phyloP scores from a whole-genome alignment of 2,329 filamentous ascomycete species.

The Ceratocystis harringtonii region DNA sequence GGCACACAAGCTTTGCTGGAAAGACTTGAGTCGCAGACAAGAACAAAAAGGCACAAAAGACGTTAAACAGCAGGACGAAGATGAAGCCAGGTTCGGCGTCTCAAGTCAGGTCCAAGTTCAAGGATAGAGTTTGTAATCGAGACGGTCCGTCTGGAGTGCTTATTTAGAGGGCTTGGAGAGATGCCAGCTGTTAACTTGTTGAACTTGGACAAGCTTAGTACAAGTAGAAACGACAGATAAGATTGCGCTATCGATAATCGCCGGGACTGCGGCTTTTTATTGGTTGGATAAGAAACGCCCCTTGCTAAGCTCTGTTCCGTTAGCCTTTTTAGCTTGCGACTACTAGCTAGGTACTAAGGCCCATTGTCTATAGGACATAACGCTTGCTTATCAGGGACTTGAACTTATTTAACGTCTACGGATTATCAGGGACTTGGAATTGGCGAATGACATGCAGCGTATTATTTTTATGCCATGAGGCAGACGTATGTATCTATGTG shows the following conservation, averaged over 20 bases:
- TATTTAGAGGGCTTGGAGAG: neutral
- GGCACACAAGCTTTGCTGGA: neutral
- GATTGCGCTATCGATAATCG: neutral
- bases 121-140: neutral
- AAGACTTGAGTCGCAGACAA: neutral
- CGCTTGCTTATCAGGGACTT: neutral
- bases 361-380: neutral
- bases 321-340: neutral
- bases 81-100: neutral
- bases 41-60: neutral
- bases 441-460: neutral
- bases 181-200: constrained; percentile 15
- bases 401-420: too few species aligned
- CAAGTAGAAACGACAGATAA: neutral
- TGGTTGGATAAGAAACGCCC: neutral
- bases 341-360: neutral
- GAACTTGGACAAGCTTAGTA: neutral
- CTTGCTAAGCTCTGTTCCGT: neutral
- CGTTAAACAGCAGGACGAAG: neutral
- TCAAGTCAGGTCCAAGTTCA: neutral
- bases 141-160: neutral
- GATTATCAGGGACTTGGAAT: too few species aligned
- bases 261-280: neutral
- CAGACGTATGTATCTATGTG: too few species aligned
- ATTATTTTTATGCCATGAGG: neutral